phyloP scores from a whole-genome alignment of 2,329 filamentous ascomycete genomes.

The Fusarium subtropicale region DNA sequence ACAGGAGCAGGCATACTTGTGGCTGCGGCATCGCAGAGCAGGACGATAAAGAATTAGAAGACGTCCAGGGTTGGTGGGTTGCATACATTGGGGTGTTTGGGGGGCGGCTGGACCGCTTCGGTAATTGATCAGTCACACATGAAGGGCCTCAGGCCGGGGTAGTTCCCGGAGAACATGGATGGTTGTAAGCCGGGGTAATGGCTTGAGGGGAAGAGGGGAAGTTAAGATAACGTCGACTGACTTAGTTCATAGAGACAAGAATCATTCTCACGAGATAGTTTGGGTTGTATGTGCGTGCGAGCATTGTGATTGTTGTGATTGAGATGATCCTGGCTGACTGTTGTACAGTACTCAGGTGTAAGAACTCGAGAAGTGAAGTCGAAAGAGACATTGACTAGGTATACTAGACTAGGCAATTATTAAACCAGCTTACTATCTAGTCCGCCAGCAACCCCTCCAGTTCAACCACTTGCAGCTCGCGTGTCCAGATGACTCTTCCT shows the following conservation, averaged over 20 bases:
- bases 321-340: neutral
- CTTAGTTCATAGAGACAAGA: slow-evolving; percentile 27
- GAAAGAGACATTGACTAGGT: neutral
- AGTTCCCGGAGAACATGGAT: slow-evolving; percentile 19
- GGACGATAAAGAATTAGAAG: slow-evolving; percentile 51
- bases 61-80: slow-evolving; percentile 17
- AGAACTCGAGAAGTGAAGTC: slow-evolving; percentile 1
- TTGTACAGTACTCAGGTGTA: neutral
- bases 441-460: slow-evolving; percentile 7
- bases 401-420: neutral
- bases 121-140: slow-evolving; percentile 38
- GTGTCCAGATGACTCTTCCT: slow-evolving; percentile 19
- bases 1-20: slow-evolving; percentile 71
- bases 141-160: slow-evolving; percentile 19
- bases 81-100: slow-evolving; percentile 27
- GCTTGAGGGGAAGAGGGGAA: slow-evolving; percentile 19
- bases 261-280: slow-evolving; percentile 24
- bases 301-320: neutral
- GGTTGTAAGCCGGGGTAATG: slow-evolving; percentile 26
- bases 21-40: slow-evolving; percentile 55
- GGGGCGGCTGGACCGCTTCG: slow-evolving; percentile 39
- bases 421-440: neutral
- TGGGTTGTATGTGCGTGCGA: neutral
- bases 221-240: slow-evolving; percentile 18
- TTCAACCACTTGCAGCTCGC: slow-evolving; percentile 11